These are phyloP conservation scores for Aphanomyces stellatus DNA, from an alignment of 352 stramenopile genomes.

Conservation along the genomic window DNA sequence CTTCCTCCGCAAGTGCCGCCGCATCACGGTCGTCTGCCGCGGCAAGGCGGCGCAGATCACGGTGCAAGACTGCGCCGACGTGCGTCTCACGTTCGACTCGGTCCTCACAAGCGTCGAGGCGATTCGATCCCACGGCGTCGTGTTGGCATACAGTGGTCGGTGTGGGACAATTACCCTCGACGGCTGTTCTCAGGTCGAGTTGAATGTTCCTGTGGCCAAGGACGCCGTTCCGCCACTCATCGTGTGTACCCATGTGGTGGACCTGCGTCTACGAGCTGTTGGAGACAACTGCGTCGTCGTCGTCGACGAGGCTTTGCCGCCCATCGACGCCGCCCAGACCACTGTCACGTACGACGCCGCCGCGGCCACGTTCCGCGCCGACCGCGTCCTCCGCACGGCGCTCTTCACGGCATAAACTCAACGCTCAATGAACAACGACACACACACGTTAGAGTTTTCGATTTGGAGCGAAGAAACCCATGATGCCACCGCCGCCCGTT, in stretches of 20 bases:
- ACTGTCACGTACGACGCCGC: no score
- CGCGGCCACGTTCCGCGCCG: not conserved
- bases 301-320: no score
- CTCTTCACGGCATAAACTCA: no score
- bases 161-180: constrained; percentile 9
- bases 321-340: no score
- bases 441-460: not conserved
- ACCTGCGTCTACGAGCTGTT: not conserved
- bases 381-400: not conserved
- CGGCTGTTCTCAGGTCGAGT: not conserved
- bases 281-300: no score
- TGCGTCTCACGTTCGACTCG: constrained; percentile 3
- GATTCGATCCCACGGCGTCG: not conserved
- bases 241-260: not conserved
- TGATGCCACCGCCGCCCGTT: not conserved
- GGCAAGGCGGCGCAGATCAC: not conserved
- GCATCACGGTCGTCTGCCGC: not conserved
- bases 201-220: constrained; percentile 21
- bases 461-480: not conserved
- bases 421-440: no score
- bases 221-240: constrained; percentile 13
- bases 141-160: not conserved
- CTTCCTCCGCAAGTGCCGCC: not conserved
- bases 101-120: not conserved
- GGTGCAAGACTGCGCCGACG: not conserved